Evolutionary conservation across 2,329 filamentous ascomycete species (phyloP).

Genomic region (Colletotrichum siamense): DNA sequence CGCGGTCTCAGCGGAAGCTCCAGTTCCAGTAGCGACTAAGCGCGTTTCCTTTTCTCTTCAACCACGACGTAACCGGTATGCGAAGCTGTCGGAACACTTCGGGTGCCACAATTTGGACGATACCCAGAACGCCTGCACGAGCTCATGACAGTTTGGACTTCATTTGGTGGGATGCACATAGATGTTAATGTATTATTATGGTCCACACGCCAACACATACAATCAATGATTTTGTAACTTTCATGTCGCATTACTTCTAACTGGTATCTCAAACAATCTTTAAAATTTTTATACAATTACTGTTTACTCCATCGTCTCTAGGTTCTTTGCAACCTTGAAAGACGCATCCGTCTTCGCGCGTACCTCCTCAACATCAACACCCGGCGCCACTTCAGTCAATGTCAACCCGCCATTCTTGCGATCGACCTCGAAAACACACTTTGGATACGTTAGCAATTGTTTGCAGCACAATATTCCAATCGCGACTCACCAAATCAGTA

Average conservation of each 20-base stretch:
- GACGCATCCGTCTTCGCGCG: slow-evolving; percentile 72
- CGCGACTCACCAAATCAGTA: slow-evolving; percentile 68
- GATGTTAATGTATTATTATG: slow-evolving; percentile 2
- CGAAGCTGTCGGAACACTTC: neutral
- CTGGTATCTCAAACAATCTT: neutral
- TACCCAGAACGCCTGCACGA: neutral
- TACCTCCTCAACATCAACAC: slow-evolving; percentile 72
- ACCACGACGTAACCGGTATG: neutral
- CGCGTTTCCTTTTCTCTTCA: neutral
- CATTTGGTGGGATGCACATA: neutral
- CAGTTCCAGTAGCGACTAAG: slow-evolving; percentile 13
- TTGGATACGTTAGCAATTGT: neutral
- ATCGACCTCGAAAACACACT: slow-evolving; percentile 76
- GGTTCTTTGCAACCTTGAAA: slow-evolving; percentile 65
- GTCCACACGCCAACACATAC: neutral
- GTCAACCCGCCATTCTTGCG: slow-evolving; percentile 66
- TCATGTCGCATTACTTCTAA: neutral
- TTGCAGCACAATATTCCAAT: no score
- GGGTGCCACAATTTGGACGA: neutral
- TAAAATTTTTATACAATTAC: neutral
- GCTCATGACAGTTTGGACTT: neutral
- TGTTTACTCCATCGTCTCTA: slow-evolving; percentile 52
- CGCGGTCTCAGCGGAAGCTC: slow-evolving; percentile 18
- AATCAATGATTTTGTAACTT: neutral
- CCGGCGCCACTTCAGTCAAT: slow-evolving; percentile 74